Evolutionary conservation across 75 land plant genomes (phyloP).

Genomic region (Sequoiadendron giganteum): DNA sequence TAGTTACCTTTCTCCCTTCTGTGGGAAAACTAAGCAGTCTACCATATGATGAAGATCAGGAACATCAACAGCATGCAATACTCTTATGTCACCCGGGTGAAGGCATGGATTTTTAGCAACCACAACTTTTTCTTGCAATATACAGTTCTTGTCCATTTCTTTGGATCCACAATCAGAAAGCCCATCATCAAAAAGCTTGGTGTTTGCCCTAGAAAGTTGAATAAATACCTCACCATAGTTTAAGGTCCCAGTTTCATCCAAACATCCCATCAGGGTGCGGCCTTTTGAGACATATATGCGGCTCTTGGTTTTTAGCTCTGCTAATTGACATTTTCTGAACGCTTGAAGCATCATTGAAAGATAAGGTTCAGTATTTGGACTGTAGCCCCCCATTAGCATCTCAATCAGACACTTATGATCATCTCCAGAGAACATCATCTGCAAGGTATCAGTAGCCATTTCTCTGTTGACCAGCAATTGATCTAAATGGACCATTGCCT

Average conservation of each 20-base stretch:
- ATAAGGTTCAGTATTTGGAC: slow-evolving; percentile 73
- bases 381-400: slow-evolving; percentile 74
- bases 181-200: slow-evolving; percentile 26
- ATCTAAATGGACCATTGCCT: slow-evolving; percentile 40
- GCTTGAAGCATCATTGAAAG: slow-evolving; percentile 68
- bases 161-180: slow-evolving; percentile 24
- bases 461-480: slow-evolving; percentile 55
- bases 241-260: slow-evolving; percentile 74
- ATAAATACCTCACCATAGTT: slow-evolving; percentile 83
- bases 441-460: slow-evolving; percentile 52
- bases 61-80: slow-evolving; percentile 54
- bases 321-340: slow-evolving; percentile 48
- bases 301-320: slow-evolving; percentile 50
- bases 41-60: slow-evolving; percentile 43
- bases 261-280: slow-evolving; percentile 76
- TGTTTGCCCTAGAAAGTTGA: slow-evolving; percentile 52
- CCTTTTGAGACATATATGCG: slow-evolving; percentile 83
- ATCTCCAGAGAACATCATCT: slow-evolving; percentile 36
- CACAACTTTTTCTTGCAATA: slow-evolving; percentile 47
- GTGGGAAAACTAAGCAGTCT: slow-evolving; percentile 87
- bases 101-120: slow-evolving; percentile 95
- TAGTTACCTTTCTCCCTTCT: slow-evolving; percentile 70
- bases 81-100: slow-evolving; percentile 91
- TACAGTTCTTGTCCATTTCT: slow-evolving; percentile 5
- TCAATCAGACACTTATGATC: slow-evolving; percentile 25